phyloP scores from a whole-genome alignment of 73 alveolate genomes.

The Stentor roeselii region DNA sequence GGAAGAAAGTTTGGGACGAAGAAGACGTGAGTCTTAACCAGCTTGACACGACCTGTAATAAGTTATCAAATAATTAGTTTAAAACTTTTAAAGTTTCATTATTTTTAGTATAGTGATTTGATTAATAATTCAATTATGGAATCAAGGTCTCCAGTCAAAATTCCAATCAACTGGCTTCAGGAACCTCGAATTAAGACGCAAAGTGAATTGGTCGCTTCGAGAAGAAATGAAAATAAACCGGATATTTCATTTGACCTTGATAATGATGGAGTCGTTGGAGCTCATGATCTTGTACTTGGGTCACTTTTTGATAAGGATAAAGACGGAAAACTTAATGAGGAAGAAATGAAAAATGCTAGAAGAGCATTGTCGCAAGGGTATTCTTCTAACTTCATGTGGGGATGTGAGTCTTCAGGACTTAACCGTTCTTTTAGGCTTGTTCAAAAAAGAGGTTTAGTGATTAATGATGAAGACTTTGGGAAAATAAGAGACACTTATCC shows the following conservation, averaged over 20 bases:
- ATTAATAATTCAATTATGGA: no score
- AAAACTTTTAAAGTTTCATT: no score
- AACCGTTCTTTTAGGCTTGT: constrained; percentile 59
- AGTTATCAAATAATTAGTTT: no score
- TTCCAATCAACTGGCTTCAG: no score
- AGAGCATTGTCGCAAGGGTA: constrained; percentile 34
- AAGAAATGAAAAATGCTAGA: constrained; percentile 39
- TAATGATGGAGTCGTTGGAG: constrained; percentile 86
- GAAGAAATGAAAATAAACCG: constrained; percentile 69
- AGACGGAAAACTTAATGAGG: constrained; percentile 74
- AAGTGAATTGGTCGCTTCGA: constrained; percentile 36
- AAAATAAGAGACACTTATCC: constrained; percentile 72
- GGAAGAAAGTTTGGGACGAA: constrained; percentile 4
- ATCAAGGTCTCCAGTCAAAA: no score
- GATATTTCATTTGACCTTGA: constrained; percentile 79
- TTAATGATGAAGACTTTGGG: constrained; percentile 72
- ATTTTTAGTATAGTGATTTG: no score
- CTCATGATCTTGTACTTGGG: constrained; percentile 76
- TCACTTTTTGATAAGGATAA: constrained; percentile 74
- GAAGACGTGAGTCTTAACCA: background rate
- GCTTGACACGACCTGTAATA: background rate
- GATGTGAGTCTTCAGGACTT: constrained; percentile 64
- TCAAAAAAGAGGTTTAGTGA: constrained; percentile 69
- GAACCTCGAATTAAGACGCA: no score
- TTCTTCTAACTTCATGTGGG: constrained; percentile 65